Evolutionary conservation across 2,329 filamentous ascomycete species (phyloP).

Genomic region (Neodidymelliopsis sp.): DNA sequence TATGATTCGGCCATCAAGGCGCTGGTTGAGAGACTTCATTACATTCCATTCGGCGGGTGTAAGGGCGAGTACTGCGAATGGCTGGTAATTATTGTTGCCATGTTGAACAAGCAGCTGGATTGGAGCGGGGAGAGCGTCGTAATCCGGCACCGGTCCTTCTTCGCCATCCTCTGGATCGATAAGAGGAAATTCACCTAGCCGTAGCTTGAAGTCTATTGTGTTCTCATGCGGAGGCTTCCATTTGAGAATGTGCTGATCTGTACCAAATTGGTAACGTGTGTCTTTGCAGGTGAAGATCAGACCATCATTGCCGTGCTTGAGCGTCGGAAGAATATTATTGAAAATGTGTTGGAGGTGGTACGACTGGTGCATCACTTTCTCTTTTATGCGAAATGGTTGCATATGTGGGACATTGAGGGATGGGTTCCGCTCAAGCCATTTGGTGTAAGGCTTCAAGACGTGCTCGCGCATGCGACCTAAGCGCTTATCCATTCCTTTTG

Average conservation of each 20-base stretch:
- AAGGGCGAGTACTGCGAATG: conserved; percentile 71
- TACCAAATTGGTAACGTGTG: conserved; percentile 86
- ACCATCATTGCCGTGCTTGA: conserved; percentile 94
- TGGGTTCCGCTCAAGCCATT: conserved; percentile 61
- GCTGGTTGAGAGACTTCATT: conserved; percentile 75
- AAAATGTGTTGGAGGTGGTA: conserved; percentile 86
- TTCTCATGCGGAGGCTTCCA: conserved; percentile 98
- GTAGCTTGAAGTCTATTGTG: conserved; percentile 88
- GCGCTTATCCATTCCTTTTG: conserved; percentile 84
- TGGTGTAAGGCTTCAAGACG: conserved; percentile 74
- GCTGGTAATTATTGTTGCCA: conserved; percentile 69
- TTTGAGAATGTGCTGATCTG: conserved; percentile 92
- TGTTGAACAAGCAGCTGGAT: conserved; percentile 75
- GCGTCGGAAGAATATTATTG: conserved; percentile 78
- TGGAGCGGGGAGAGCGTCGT: conserved; percentile 74
- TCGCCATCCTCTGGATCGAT: conserved; percentile 74
- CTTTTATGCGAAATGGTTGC: conserved; percentile 80
- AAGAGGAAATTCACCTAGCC: conserved; percentile 73
- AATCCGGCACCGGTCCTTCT: conserved; percentile 74
- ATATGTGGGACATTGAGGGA: conserved; percentile 56
- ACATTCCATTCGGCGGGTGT: conserved; percentile 82
- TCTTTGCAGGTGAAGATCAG: conserved; percentile 96
- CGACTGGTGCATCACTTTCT: conserved; percentile 87
- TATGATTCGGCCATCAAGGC: conserved; percentile 85
- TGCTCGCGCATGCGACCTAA: conserved; percentile 84